Evolutionary conservation across 352 stramenopile genomes (phyloP), one percentile per base, ranked within the genome.

Genomic region (Globisporangium paroecandrum): DNA sequence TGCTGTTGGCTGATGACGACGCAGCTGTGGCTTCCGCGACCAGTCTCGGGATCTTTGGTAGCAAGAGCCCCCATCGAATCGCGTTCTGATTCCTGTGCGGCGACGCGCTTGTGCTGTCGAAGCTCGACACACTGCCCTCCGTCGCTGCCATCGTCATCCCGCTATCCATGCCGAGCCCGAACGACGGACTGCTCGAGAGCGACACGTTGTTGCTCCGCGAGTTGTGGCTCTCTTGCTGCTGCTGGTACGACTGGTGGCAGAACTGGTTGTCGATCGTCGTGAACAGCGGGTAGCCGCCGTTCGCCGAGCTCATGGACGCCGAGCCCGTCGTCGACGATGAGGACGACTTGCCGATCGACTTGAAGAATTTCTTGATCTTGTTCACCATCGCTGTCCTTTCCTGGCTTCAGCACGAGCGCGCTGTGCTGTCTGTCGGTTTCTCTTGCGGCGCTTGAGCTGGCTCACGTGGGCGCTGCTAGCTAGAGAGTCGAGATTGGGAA

Each of bases 311-410:
- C 36, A 58, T 32, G 3, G 59, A 60, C 27, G 66, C 55, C 2
- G 54, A 49, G 34, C 32, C 27, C 18, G 54, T 58, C 18, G 54
- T 27, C 54, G 55, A 46, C 27, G 22, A 32, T 3, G 43, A 4
- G 27, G 75, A 72, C 47, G 78, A 67, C 56, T 81, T 86, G 49
- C 77, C 77, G 32, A 86, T 69, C 27, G 75, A 74, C 65, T 77
- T 78, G 69, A 86, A 81, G 55, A 86, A 86, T 9, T 69, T 72
- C 57, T 76, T 77, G 62, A 86, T 67, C 62, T 83, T 86, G 71
- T 84, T 84, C 43, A 83, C 77, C 78, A 86, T 86, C 58, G 25
- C 38, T 3, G 43, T 12, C 18, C 18, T 22, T 22, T 51, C 43
- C 43, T 51, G 15, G 20, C 38, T 49, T 49, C 15, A 49, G n/a